phyloP scores from a whole-genome alignment of 805 yeast species.

The Blastobotrys peoriensis region DNA sequence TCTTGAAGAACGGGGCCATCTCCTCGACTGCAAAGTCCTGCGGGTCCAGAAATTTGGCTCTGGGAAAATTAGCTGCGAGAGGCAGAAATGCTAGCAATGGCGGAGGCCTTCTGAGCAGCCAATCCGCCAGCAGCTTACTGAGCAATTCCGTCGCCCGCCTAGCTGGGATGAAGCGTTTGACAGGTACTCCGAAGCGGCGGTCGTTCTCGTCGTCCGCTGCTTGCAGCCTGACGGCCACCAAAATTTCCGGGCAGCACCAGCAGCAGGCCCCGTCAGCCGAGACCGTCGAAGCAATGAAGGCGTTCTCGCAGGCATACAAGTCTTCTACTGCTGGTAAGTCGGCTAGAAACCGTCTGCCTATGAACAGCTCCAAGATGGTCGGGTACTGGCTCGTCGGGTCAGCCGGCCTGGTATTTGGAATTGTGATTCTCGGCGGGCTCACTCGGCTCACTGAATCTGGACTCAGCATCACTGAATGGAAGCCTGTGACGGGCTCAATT shows the following conservation, averaged over 20 bases:
- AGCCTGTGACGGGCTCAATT: constrained; percentile 89
- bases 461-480: constrained; percentile 95
- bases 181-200: background rate
- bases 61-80: background rate
- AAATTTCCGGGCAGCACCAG: background rate
- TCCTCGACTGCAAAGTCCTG: constrained; percentile 19
- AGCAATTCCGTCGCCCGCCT: background rate
- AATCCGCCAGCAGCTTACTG: background rate
- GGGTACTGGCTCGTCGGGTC: constrained; percentile 89
- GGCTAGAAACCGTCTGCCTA: constrained; percentile 32
- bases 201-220: background rate
- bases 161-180: background rate
- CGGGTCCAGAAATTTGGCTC: constrained; percentile 13
- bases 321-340: constrained; percentile 2
- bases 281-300: constrained; percentile 6
- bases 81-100: background rate
- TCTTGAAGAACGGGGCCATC: constrained; percentile 41
- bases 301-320: constrained; percentile 6
- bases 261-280: background rate
- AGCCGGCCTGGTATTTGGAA: constrained; percentile 85
- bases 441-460: constrained; percentile 96
- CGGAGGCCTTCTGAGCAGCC: background rate
- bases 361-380: constrained; percentile 48
- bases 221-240: background rate
- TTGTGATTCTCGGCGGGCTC: constrained; percentile 92